phyloP scores from a whole-genome alignment of 2,329 filamentous ascomycete genomes.

The Ophiostoma pallidulum region DNA sequence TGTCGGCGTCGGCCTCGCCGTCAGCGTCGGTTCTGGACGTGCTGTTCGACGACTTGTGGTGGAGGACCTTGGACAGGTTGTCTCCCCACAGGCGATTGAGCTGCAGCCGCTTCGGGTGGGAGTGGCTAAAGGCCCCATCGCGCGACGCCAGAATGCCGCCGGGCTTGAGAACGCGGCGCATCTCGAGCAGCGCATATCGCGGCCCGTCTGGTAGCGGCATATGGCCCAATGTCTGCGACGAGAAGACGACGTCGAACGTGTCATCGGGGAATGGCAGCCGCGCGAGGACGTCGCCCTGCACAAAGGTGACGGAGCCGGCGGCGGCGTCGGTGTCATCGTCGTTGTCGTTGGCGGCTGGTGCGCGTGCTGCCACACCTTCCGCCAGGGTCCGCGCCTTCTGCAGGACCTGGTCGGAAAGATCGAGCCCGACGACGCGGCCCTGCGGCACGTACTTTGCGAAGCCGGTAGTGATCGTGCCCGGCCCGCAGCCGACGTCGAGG shows the following conservation, averaged over 20 bases:
- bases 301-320: slow-evolving; percentile 17
- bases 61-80: slow-evolving; percentile 6
- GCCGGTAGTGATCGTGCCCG: slow-evolving; percentile 38
- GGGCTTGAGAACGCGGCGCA: slow-evolving; percentile 32
- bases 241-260: slow-evolving; percentile 34
- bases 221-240: slow-evolving; percentile 33
- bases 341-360: too few relatives aligned
- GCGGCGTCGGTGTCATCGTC: too few relatives aligned
- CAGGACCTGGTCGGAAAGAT: slow-evolving; percentile 26
- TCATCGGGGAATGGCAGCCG: slow-evolving; percentile 30
- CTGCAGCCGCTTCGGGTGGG: slow-evolving; percentile 21
- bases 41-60: too few relatives aligned
- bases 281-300: slow-evolving; percentile 25
- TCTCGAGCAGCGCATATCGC: slow-evolving; percentile 27
- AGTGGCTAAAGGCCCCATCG: slow-evolving; percentile 22
- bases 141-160: slow-evolving; percentile 32
- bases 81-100: slow-evolving; percentile 22
- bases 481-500: slow-evolving; percentile 40
- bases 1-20: too few relatives aligned
- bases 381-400: slow-evolving; percentile 10
- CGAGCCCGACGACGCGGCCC: slow-evolving; percentile 32
- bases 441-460: slow-evolving; percentile 31
- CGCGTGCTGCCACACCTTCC: not conserved
- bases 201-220: slow-evolving; percentile 24
- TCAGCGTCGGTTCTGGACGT: too few relatives aligned